Percentiles rank a stretch among this genome's conserved stretches.
These are phyloP conservation scores for Colletotrichum neosansevieriae DNA, from an alignment of 2,329 filamentous ascomycete species.

Conservation along the genomic window DNA sequence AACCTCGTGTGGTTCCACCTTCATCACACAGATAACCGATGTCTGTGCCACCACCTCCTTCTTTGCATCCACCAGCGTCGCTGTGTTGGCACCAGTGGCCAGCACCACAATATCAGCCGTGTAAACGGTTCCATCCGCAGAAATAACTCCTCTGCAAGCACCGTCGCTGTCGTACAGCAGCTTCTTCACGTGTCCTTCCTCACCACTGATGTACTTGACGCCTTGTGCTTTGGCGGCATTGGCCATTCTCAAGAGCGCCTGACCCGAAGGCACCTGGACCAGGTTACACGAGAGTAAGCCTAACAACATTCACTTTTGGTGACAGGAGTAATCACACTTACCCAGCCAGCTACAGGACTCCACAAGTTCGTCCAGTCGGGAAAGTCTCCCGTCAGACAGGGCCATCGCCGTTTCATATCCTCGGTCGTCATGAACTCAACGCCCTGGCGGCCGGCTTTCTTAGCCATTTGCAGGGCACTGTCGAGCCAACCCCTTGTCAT, in stretches of 20 bases:
- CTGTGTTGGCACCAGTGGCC: slow-evolving; percentile 76
- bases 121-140: slow-evolving; percentile 60
- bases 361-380: slow-evolving; percentile 47
- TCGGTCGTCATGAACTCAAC: slow-evolving; percentile 45
- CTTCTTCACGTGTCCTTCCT: slow-evolving; percentile 40
- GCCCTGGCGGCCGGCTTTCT: slow-evolving; percentile 42
- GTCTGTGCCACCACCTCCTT: slow-evolving; percentile 73
- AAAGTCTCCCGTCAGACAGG: slow-evolving; percentile 44
- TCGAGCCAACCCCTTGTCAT: slow-evolving; percentile 47
- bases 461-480: slow-evolving; percentile 44
- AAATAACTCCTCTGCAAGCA: slow-evolving; percentile 58
- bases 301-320: fast-evolving
- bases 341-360: slow-evolving; percentile 48
- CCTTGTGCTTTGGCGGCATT: slow-evolving; percentile 45
- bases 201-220: slow-evolving; percentile 47
- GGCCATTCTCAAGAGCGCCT: slow-evolving; percentile 49
- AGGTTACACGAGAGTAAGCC: neutral
- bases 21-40: slow-evolving; percentile 73
- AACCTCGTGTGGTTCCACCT: slow-evolving; percentile 70
- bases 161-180: slow-evolving; percentile 45
- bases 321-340: slow-evolving; percentile 21
- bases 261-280: slow-evolving; percentile 41
- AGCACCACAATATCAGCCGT: slow-evolving; percentile 71
- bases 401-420: slow-evolving; percentile 46
- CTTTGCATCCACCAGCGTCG: slow-evolving; percentile 71